Percentiles rank a stretch among this genome's conserved stretches.
These are phyloP conservation scores for Acacia pycnantha DNA, from an alignment of 331 rosid species.

Conservation along the genomic window DNA sequence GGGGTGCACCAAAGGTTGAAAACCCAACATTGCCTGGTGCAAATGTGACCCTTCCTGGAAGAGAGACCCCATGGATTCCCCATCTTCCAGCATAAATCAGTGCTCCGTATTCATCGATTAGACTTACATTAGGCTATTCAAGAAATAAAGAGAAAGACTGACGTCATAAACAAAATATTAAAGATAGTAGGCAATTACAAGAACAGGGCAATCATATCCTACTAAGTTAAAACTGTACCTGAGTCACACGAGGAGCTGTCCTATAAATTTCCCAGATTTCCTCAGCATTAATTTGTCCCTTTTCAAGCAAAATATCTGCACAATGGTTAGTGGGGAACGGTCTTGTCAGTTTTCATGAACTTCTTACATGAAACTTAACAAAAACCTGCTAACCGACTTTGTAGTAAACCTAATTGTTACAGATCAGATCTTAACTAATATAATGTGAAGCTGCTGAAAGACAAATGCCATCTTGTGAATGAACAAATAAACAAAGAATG, in stretches of 20 bases:
- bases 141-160: neutral
- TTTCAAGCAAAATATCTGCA: constrained; percentile 85
- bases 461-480: neutral
- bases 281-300: constrained; percentile 72
- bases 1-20: constrained; percentile 86
- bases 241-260: constrained; percentile 58
- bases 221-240: constrained; percentile 43
- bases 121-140: constrained; percentile 61
- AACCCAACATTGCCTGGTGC: constrained; percentile 90
- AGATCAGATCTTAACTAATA: neutral
- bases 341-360: neutral
- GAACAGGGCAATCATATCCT: neutral
- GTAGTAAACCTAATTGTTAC: neutral
- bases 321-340: neutral
- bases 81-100: constrained; percentile 87
- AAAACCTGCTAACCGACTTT: neutral
- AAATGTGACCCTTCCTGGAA: constrained; percentile 96
- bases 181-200: neutral
- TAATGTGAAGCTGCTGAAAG: neutral
- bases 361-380: neutral
- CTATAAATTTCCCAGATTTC: constrained; percentile 83
- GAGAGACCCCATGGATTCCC: constrained; percentile 88
- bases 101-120: constrained; percentile 91
- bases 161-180: neutral
- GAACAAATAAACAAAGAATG: constrained; percentile 5